Evolutionary conservation across 1,284 basidiomycete species (phyloP).

Genomic region (Melampsora larici-populina): DNA sequence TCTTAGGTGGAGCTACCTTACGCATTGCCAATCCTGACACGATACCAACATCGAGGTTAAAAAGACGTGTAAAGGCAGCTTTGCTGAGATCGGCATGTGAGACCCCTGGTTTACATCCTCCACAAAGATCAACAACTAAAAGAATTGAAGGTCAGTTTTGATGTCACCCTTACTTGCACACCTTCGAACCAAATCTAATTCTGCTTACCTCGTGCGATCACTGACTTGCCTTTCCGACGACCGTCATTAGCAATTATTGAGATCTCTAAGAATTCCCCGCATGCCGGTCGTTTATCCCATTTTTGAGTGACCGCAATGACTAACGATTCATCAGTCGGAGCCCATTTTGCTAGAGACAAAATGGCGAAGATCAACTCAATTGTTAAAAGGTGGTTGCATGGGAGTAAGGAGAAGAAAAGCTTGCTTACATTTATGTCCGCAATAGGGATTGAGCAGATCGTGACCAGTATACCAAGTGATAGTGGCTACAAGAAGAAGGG

Average conservation of each 20-base stretch:
- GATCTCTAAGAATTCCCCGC: conserved; percentile 38
- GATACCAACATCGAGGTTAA: conserved; percentile 47
- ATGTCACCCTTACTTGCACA: neutral
- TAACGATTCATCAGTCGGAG: conserved; percentile 48
- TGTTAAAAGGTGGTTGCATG: neutral
- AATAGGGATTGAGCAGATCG: conserved; percentile 48
- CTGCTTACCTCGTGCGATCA: conserved; percentile 45
- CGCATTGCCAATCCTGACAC: conserved; percentile 38
- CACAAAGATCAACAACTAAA: conserved; percentile 47
- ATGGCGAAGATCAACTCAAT: neutral
- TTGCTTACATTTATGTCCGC: conserved; percentile 45
- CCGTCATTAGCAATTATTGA: neutral
- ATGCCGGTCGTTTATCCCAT: conserved; percentile 44
- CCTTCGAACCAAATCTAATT: neutral
- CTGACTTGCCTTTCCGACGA: conserved; percentile 43
- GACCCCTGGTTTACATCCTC: conserved; percentile 47
- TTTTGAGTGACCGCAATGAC: conserved; percentile 49
- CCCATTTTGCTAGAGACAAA: conserved; percentile 45
- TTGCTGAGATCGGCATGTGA: conserved; percentile 49
- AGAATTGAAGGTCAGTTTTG: conserved; percentile 11
- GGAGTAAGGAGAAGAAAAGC: neutral
- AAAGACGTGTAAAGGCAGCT: conserved; percentile 47
- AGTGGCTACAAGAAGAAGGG: conserved; percentile 15
- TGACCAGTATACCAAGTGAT: conserved; percentile 49
- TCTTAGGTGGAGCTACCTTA: conserved; percentile 39